Base-by-base conservation (phyloP, 169 alveolate species). In the Cryptosporidium sp. region DNA sequence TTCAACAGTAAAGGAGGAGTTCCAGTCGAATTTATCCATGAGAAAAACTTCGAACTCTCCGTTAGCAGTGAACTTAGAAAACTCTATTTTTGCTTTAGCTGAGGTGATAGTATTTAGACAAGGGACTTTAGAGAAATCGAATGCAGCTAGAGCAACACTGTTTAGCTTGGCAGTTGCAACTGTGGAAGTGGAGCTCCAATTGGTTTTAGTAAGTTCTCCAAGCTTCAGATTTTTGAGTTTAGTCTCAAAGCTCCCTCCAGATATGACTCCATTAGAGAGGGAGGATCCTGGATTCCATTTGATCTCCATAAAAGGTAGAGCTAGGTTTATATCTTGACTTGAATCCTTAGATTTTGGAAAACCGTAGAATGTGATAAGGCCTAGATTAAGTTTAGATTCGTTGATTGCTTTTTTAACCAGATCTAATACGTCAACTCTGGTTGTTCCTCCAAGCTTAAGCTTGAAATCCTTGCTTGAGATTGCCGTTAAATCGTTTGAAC, bases 81-180 rank as follows among this genome's bases (percentile, higher is more conserved):
- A 61, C 53, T 80, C 75, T 5, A 80, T 80, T 37, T 9, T 80
- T 12, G 87, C 73, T n/a, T 60, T 12, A 16, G 75, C 87, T 0
- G 58, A 61, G 6, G 61, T 80, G 37, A 80, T 80, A 14, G 73
- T 80, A 14, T 42, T 37, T n/a, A 80, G 44, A 35, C 87, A 80
- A 18, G 87, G 75, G 6, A 80, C 37, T 31, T 80, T 80, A 3
- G 87, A 80, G 51, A 80, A 62, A 31, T 80, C 87, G 51, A 80
- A 80, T n/a, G 39, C 31, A 10, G 52, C 45, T 8, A 80, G 68
- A 6, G 29, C 87, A 7, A 80, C 68, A 8, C 68, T 42, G 58
- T 80, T 80, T 9, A 73, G 51, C 37, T 80, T 80, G 21, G 73
- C 37, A 16, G 58, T 69, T 69, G 56, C 68, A 7, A 26, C 53